Evolutionary conservation across 192 early-diverging fungal genomes (phyloP).

Genomic region (Coemansia sp.): DNA sequence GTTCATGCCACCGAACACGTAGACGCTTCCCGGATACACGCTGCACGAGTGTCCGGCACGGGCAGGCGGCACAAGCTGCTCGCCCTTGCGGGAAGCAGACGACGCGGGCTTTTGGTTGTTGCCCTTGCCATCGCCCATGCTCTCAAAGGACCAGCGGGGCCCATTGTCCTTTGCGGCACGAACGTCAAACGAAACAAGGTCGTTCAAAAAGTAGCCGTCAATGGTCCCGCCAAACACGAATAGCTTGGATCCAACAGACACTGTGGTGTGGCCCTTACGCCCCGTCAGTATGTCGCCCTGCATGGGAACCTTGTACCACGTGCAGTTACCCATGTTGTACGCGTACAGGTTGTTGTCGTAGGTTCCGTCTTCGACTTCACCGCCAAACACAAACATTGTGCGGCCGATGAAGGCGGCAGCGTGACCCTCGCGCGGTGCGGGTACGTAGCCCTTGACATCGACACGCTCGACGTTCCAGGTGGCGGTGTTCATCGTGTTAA

Average conservation of each 20-base stretch:
- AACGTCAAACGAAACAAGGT: constrained; percentile 54
- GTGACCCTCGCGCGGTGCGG: constrained; percentile 50
- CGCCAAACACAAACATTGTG: constrained; percentile 60
- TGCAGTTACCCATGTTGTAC: constrained; percentile 53
- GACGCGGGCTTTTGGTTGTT: constrained; percentile 7
- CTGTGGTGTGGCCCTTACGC: constrained; percentile 52
- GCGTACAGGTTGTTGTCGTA: constrained; percentile 54
- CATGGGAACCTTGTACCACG: constrained; percentile 57
- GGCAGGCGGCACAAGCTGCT: constrained; percentile 21
- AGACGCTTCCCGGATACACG: constrained; percentile 43
- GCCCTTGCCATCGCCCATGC: constrained; percentile 7
- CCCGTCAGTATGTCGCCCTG: constrained; percentile 38
- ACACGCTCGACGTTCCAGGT: constrained; percentile 40
- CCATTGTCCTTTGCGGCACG: constrained; percentile 37
- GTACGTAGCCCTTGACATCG: constrained; percentile 31
- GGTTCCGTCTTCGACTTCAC: constrained; percentile 30
- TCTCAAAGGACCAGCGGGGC: constrained; percentile 46
- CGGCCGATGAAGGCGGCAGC: constrained; percentile 53
- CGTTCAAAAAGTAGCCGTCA: constrained; percentile 46
- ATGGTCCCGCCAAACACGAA: constrained; percentile 51
- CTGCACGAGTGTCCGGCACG: constrained; percentile 53
- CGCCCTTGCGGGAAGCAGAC: constrained; percentile 3
- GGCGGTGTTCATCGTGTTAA: constrained; percentile 40
- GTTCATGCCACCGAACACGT: constrained; percentile 54
- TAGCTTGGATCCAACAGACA: constrained; percentile 44